These are phyloP conservation scores for Thymus mandschuricus DNA, from an alignment of 257 asterid genomes.

Conservation along the genomic window DNA sequence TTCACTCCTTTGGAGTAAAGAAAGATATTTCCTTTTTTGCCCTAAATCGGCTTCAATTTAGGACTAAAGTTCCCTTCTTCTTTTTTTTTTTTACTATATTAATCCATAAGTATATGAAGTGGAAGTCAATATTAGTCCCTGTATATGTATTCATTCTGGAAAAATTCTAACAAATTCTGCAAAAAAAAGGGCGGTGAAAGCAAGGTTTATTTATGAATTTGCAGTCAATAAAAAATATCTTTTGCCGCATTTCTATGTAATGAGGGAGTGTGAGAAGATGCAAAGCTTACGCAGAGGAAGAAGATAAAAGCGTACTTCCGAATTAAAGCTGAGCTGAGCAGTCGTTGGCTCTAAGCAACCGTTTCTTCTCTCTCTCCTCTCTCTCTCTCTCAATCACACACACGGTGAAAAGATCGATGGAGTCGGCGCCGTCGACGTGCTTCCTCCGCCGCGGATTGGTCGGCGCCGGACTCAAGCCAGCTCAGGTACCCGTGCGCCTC, in stretches of 20 bases:
- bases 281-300: slow-evolving; percentile 22
- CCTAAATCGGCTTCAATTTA: too few relatives aligned
- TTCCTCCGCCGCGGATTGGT: slow-evolving; percentile 53
- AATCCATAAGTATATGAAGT: too few relatives aligned
- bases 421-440: slow-evolving; percentile 58
- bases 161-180: too few relatives aligned
- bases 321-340: slow-evolving; percentile 44
- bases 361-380: slow-evolving; percentile 24
- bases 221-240: neutral
- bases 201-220: too few relatives aligned
- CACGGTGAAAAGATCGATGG: slow-evolving; percentile 53
- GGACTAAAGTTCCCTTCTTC: too few relatives aligned
- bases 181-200: too few relatives aligned
- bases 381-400: neutral
- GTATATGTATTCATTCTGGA: too few relatives aligned
- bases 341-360: slow-evolving; percentile 67
- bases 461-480: slow-evolving; percentile 37
- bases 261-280: slow-evolving; percentile 1
- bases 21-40: too few relatives aligned
- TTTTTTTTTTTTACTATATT: too few relatives aligned
- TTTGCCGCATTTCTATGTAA: neutral
- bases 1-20: too few relatives aligned
- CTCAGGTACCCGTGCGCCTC: slow-evolving; percentile 42
- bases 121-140: too few relatives aligned
- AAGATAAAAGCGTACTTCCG: slow-evolving; percentile 31